Base-by-base conservation (phyloP, 2,329 filamentous ascomycete species). In the Exophiala viscosa region DNA sequence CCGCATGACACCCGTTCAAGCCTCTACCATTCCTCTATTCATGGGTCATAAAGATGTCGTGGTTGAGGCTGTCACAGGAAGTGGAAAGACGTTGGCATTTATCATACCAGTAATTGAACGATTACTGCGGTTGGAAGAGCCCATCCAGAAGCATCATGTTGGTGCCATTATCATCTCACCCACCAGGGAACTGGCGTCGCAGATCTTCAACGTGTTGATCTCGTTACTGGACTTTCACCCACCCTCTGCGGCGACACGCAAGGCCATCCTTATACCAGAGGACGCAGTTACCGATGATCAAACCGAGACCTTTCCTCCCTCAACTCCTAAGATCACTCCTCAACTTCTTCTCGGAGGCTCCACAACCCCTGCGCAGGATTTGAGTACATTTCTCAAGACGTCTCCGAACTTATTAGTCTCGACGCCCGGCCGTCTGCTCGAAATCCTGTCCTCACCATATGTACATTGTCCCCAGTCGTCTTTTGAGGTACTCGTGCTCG, bases 1-100 rank as follows among this genome's bases (percentile, higher is more conserved):
- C 58, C 85, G 87, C 68, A 91, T 93, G 79, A 96, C 91, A 3
- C 92, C 92, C 1, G 91, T 96, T n/a, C 92, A 97, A 73, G 89
- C 91, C 40, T 92, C 90, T 54, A 87, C 89, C 3, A 87, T 96
- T 60, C 90, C 90, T 10, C 81, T 96, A 46, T 93, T 96, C 67
- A 85, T 91, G 72, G 85, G 84, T 46, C 88, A 95, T 68, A 95
- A 95, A 66, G 90, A 96, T 70, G 88, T 95, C 3, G 90, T 96
- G 1, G 90, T 96, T 5, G 90, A 95, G 75, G 90, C 90, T 31
- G 90, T 95, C 3, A 96, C 90, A 2, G 90, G 91, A 10, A 93
- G 88, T 69, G 90, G 90, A 55, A 96, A 96, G 73, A 96, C 90
- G 0, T 76, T 96, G 28, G 82, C 89, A 1, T 99, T 92, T 65